phyloP scores from a whole-genome alignment of 2,329 filamentous ascomycete genomes.

The Pseudocercospora macadamiae region DNA sequence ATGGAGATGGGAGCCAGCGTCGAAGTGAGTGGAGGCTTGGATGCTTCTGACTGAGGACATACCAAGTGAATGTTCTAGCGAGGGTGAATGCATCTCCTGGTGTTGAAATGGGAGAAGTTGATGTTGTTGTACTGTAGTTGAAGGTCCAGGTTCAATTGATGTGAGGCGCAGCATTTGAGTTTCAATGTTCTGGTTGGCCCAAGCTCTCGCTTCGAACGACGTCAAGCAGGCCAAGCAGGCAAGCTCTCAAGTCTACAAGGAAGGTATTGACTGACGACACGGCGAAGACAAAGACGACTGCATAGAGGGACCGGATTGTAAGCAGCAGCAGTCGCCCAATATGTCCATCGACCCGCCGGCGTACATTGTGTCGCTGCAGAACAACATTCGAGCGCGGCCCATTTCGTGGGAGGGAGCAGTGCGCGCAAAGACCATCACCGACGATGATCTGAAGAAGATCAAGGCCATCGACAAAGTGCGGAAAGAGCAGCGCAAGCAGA shows the following conservation, averaged over 20 bases:
- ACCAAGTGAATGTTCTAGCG: neutral
- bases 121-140: neutral
- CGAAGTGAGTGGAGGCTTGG: neutral
- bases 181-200: neutral
- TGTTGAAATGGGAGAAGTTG: neutral
- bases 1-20: neutral
- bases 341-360: constrained; percentile 94
- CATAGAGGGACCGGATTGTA: no score
- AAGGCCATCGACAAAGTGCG: constrained; percentile 95
- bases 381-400: constrained; percentile 92
- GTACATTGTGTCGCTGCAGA: constrained; percentile 85
- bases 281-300: no score
- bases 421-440: constrained; percentile 88
- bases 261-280: no score
- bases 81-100: neutral
- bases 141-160: neutral
- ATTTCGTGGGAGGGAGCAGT: constrained; percentile 98
- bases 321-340: neutral
- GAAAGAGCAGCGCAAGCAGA: constrained; percentile 84
- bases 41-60: neutral
- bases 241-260: no score
- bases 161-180: neutral
- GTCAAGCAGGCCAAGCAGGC: neutral
- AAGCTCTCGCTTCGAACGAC: neutral
- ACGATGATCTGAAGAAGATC: constrained; percentile 92